Evolutionary conservation across 345 rosid genomes (phyloP).

Genomic region (Excoecaria agallocha): DNA sequence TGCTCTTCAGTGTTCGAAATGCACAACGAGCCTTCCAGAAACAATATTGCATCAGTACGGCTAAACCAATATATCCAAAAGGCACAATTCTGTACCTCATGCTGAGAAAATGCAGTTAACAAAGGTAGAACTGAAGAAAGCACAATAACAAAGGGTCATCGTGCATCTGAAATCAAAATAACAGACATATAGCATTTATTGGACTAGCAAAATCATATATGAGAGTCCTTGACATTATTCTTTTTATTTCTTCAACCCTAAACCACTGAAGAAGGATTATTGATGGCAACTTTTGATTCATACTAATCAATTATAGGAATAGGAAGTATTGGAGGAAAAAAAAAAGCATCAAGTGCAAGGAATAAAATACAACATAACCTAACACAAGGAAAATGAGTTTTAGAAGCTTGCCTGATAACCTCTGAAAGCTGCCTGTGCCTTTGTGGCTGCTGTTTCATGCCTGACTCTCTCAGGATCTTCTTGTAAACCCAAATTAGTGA

Average conservation of each 20-base stretch:
- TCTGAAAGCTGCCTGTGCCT: slow-evolving; percentile 67
- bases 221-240: neutral
- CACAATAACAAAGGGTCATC: neutral
- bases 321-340: too few relatives aligned
- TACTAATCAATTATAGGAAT: neutral
- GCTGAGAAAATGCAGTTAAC: neutral
- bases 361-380: neutral
- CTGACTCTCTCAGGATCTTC: slow-evolving; percentile 43
- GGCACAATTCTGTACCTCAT: neutral
- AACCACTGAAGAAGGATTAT: too few relatives aligned
- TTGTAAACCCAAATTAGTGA: slow-evolving; percentile 25
- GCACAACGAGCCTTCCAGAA: slow-evolving; percentile 62
- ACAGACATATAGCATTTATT: neutral
- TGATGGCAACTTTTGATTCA: neutral
- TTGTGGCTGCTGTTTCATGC: slow-evolving; percentile 59
- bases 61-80: neutral
- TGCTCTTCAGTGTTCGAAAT: slow-evolving; percentile 51
- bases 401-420: slow-evolving; percentile 53
- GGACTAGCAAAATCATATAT: neutral
- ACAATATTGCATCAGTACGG: slow-evolving; percentile 18
- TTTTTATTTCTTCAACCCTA: neutral
- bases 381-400: slow-evolving; percentile 12
- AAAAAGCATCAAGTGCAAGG: neutral
- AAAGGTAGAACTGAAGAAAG: neutral
- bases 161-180: neutral